These are phyloP conservation scores for Dioscorea dumetorum DNA, from an alignment of 106 monocot species.

Conservation along the genomic window DNA sequence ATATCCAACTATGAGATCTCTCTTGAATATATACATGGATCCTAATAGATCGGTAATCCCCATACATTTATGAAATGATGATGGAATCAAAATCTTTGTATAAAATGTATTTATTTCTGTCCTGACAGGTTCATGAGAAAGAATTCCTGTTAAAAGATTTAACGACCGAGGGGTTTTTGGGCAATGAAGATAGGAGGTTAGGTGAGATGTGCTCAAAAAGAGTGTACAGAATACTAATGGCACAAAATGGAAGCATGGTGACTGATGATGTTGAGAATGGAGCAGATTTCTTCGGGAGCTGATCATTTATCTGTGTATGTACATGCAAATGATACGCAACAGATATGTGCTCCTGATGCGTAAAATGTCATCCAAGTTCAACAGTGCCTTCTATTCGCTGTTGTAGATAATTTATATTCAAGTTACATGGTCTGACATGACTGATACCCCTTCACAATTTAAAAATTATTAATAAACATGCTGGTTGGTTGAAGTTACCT, in stretches of 20 bases:
- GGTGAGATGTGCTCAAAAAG: constrained; percentile 71
- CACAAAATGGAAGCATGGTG: constrained; percentile 51
- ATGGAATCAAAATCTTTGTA: not conserved
- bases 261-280: constrained; percentile 70
- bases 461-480: too few species aligned
- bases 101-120: constrained; percentile 1
- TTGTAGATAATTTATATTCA: too few species aligned
- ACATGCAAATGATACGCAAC: too few species aligned
- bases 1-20: constrained; percentile 85
- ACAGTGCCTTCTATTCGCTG: too few species aligned
- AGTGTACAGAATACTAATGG: constrained; percentile 71
- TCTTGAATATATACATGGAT: constrained; percentile 69
- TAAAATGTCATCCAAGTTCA: too few species aligned
- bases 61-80: not conserved
- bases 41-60: constrained; percentile 53
- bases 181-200: constrained; percentile 57
- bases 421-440: too few species aligned
- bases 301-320: not conserved
- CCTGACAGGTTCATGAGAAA: constrained; percentile 67
- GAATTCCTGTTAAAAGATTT: constrained; percentile 75
- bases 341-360: too few species aligned
- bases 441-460: too few species aligned
- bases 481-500: too few species aligned
- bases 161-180: constrained; percentile 34
- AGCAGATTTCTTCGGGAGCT: constrained; percentile 42